Evolutionary conservation across 2,329 filamentous ascomycete genomes (phyloP).

Genomic region (Shiraia bambusicola): DNA sequence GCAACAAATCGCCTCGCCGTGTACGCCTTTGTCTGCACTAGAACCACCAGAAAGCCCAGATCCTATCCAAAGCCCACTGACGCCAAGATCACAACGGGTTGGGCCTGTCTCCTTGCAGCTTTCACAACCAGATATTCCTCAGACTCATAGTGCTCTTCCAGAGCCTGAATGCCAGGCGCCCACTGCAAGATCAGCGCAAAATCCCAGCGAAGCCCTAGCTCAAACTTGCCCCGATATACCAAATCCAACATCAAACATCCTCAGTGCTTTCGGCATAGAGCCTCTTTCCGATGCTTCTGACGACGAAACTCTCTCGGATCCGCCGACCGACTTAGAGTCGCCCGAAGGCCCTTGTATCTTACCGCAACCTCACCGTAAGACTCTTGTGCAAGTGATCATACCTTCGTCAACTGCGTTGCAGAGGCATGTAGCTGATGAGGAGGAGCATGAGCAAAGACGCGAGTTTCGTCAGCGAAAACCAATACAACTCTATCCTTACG

Average conservation of each 20-base stretch:
- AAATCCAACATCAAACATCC: constrained; percentile 9
- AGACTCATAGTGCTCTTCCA: constrained; percentile 6
- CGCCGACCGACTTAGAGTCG: constrained; percentile 24
- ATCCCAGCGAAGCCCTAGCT: not conserved
- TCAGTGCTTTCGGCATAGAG: constrained; percentile 21
- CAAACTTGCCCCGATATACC: not conserved
- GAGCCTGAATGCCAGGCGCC: constrained; percentile 8
- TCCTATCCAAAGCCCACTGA: constrained; percentile 25
- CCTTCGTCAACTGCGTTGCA: constrained; percentile 23
- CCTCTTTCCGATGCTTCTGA: constrained; percentile 27
- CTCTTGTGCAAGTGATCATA: constrained; percentile 35
- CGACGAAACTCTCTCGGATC: constrained; percentile 29
- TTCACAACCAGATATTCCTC: constrained; percentile 4
- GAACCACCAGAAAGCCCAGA: constrained; percentile 35
- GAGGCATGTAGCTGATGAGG: constrained; percentile 5
- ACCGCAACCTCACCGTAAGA: constrained; percentile 30
- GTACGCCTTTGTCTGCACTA: constrained; percentile 14
- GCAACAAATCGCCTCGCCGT: constrained; percentile 23
- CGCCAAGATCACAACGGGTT: constrained; percentile 3
- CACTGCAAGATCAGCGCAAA: constrained; percentile 7
- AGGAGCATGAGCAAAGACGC: constrained; percentile 25
- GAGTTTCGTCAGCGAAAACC: constrained; percentile 49
- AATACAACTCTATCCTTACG: constrained; percentile 53
- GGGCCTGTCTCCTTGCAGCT: constrained; percentile 10
- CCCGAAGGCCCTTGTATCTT: constrained; percentile 8